Evolutionary conservation across 164 flowering plant genomes (phyloP).

Genomic region (Kalanchoe fedtschenkoi): DNA sequence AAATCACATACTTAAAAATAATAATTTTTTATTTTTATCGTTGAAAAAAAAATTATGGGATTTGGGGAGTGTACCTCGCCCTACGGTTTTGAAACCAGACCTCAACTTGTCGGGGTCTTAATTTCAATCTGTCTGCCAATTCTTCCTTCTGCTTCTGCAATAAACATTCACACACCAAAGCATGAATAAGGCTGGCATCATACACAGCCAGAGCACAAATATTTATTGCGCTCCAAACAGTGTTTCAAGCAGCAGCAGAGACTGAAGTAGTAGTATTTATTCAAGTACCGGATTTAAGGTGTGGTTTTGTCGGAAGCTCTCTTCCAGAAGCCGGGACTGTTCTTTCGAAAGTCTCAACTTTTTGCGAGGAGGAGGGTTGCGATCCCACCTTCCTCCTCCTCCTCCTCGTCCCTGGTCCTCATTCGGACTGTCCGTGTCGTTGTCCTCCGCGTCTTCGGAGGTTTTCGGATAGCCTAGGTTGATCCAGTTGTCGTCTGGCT

Average conservation of each 20-base stretch:
- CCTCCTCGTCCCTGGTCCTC: neutral
- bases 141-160: slow-evolving; percentile 27
- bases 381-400: neutral
- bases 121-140: slow-evolving; percentile 21
- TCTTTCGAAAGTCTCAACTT: slow-evolving; percentile 20
- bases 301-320: slow-evolving; percentile 15
- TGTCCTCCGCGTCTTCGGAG: slow-evolving; percentile 33
- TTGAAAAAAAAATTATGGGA: neutral
- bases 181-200: neutral
- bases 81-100: slow-evolving; percentile 56
- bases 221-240: neutral
- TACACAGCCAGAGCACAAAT: neutral
- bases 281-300: slow-evolving; percentile 15
- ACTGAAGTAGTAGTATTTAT: neutral
- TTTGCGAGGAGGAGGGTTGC: slow-evolving; percentile 27
- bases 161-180: neutral
- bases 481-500: slow-evolving; percentile 29
- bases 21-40: slow-evolving; percentile 2
- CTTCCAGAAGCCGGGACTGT: slow-evolving; percentile 15
- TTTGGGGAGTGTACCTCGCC: slow-evolving; percentile 22
- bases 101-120: slow-evolving; percentile 37
- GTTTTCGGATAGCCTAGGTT: slow-evolving; percentile 27
- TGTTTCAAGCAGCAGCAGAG: neutral
- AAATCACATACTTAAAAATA: neutral
- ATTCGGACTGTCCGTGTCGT: slow-evolving; percentile 13